These are phyloP conservation scores for Curvularia eragrostidis DNA, from an alignment of 2,329 filamentous ascomycete genomes.

Conservation along the genomic window DNA sequence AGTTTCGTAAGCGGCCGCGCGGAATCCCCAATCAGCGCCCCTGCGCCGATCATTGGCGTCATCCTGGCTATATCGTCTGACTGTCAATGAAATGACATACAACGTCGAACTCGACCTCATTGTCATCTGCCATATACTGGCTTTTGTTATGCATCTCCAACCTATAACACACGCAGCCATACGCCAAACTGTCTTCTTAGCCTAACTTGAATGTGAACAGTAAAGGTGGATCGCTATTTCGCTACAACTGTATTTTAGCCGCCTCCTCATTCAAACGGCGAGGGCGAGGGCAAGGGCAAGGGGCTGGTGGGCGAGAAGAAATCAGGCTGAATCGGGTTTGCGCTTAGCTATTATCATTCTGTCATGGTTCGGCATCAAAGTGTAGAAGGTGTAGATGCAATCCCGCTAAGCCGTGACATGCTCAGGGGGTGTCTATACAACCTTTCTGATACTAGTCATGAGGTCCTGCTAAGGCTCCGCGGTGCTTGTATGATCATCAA, in stretches of 20 bases:
- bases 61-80: not conserved
- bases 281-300: not conserved
- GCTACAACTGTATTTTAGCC: not conserved
- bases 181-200: not conserved
- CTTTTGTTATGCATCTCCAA: not conserved
- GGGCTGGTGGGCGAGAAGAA: constrained; percentile 1
- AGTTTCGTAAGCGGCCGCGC: constrained; percentile 3
- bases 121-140: not conserved
- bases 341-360: not conserved
- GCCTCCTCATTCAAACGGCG: not conserved
- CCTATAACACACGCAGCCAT: not conserved
- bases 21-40: not conserved
- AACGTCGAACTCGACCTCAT: constrained; percentile 14
- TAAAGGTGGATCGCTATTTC: not conserved
- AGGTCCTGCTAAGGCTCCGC: no score
- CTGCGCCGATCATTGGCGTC: constrained; percentile 10
- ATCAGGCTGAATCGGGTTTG: not conserved
- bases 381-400: not conserved
- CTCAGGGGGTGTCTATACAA: not conserved
- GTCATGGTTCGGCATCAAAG: not conserved
- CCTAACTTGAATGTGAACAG: not conserved
- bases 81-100: constrained; percentile 2
- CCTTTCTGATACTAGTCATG: not conserved
- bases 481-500: not conserved
- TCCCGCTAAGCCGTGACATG: not conserved